A percentile compares a stretch with the other conserved stretches of the same genome.
phyloP scores from a whole-genome alignment of 345 rosid genomes.

The Rubroshorea leprosula region DNA sequence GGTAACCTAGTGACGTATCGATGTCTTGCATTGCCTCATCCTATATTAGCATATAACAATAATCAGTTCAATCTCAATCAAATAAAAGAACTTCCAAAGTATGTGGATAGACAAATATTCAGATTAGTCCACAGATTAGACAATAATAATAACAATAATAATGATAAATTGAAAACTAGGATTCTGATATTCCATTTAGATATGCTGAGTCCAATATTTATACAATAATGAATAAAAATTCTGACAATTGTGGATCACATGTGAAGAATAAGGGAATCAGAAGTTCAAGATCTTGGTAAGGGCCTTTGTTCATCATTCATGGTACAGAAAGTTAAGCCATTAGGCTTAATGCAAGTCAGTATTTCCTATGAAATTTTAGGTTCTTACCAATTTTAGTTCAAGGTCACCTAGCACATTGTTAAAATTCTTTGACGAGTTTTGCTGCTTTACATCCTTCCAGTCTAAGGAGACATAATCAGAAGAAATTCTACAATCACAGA shows the following conservation, averaged over 20 bases:
- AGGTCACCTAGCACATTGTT: conserved; percentile 27
- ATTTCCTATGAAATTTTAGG: neutral
- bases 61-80: conserved; percentile 11
- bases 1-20: conserved; percentile 26
- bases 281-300: neutral
- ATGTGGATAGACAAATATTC: neutral
- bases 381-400: conserved; percentile 52
- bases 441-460: conserved; percentile 33
- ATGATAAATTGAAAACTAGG: too few species aligned
- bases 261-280: neutral
- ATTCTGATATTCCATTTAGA: neutral
- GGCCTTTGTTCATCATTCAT: neutral
- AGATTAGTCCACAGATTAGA: too few species aligned
- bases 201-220: conserved; percentile 5
- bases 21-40: conserved; percentile 45
- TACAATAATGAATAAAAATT: too few species aligned
- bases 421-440: conserved; percentile 24
- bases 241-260: neutral
- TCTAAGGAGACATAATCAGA: conserved; percentile 34
- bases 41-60: conserved; percentile 26
- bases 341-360: neutral
- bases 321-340: neutral
- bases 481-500: conserved; percentile 10
- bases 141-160: too few species aligned
- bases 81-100: neutral